Evolutionary conservation across 2,329 filamentous ascomycete species (phyloP), one percentile per base, ranked within the genome.

Genomic region (Plectosphaerella cucumerina): DNA sequence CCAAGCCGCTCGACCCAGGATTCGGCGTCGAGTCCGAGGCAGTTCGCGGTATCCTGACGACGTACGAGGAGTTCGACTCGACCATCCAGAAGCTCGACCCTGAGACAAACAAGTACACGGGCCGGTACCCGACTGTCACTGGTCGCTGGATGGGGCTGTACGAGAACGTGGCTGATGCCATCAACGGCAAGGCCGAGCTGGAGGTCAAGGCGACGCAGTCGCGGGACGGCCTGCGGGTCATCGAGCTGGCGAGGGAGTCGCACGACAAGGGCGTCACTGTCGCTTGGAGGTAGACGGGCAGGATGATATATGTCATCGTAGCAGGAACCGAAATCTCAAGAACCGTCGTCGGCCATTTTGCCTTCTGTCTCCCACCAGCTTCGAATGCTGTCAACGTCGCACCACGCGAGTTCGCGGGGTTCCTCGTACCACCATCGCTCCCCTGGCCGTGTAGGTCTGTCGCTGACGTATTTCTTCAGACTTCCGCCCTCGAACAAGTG

Each of bases 391-490:
- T 60, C 59, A 10, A 77, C 73, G 59, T 76, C 70, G 47, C 78
- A 81, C 78, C 78, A 82, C 2, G 54, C 59, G 54, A 81, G 57
- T 23, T 71, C 65, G 31, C 54, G 55, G 4, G 77, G 76, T 47
- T 78, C 64, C 58, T 77, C 70, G 47, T 74, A 74, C 79, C 79
- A 81, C 79, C 78, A 82, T 12, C 54, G 60, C 4, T 53, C 69
- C 1, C 70, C 73, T 3, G 49, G 45, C 17, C 31, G 42, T n/a
- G 39, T 34, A 4, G 60, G 61, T 31, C 56, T 56, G 52, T 74
- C 71, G 52, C 71, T 74, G 14, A 65, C 68, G 45, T 74, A 74
- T 57, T 74, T 74, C 57, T 74, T 74, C 47, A 74, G 52, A 31
- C 69, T 71, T 0, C 71, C 71, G 1, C 70, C 71, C 15, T 82